Base-by-base conservation (phyloP, 345 rosid genomes). In the Gossypium rotundifolium region DNA sequence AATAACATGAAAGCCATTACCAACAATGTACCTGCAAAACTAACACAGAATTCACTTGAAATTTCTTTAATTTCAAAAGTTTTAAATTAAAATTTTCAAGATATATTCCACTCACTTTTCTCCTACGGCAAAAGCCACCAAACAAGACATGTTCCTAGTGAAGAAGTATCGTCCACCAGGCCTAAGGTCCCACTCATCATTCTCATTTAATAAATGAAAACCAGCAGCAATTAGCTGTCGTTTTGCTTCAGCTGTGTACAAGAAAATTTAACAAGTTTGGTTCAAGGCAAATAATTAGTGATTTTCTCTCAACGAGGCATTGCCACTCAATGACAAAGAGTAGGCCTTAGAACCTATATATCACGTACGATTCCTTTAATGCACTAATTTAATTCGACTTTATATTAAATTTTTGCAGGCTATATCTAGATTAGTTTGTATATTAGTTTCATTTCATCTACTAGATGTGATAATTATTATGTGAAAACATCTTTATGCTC, bases 81-180 rank as follows among this genome's bases (percentile, higher is more conserved):
- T 74, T 60, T 74, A 71, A 66, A 59, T 17, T 38, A n/a, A 76
- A 52, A 11, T 52, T 20, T 71, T 51, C 62, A 61, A 44, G 14
- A 29, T 69, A 9, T 0, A 7, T 66, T 59, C 29, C 44, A 81
- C 98, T 83, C 78, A 94, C 98, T 87, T 91, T 65, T 94, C 87
- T 52, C 98, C 98, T 22, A 94, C 81, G 18, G 97, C 93, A 76
- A 94, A 94, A 83, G 97, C 98, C 78, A 94, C 94, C 80, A 94
- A 83, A 73, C 90, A 88, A 58, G 98, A 94, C 97, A 92, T 89
- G 78, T 92, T 94, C 79, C 98, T 74, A 0, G 98, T 94, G 66
- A 92, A 94, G 87, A 94, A 90, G 84, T 92, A 94, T 69, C 93
- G 86, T 8, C 97, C 97, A 71, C 98, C 97, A 63, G 97, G 97